Base-by-base conservation (phyloP, 2,329 filamentous ascomycete genomes). In the Neophaeococcomyces mojaviensis region DNA sequence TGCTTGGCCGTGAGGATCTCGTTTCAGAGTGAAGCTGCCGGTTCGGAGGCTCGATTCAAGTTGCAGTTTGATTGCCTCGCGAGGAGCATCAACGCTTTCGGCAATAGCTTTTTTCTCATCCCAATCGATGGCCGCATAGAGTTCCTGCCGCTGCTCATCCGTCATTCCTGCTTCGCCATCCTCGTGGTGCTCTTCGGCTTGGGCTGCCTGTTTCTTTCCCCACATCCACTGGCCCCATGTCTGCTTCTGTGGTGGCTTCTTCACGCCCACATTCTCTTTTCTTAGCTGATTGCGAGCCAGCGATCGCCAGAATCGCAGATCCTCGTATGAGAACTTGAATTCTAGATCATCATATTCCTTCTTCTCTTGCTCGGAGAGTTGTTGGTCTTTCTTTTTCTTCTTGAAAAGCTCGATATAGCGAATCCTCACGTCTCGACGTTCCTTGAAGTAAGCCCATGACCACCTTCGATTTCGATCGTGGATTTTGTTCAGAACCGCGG, bases 41-140 rank as follows among this genome's bases (percentile, higher is more conserved):
- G 90, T 95, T 52, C 86, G 85, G n/a, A 99, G 79, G 46, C 86
- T 90, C 40, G 92, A 84, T 61, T 97, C 88, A 39, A 98, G 72
- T 61, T 96, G 87, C 64, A 97, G 74, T 66, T 97, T 96, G 59
- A 98, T 76, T 8, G 88, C 88, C 57, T 99, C 92, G 44, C 86
- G 80, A 0, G 94, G 94, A 26, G 88, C 74, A 56, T 98, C 92
- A 3, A 99, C 82, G 34, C 85, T 83, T 55, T 95, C 88, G 0
- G 88, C 76, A 32, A 98, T 76, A 2, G 85, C 86, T 49, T 89
- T 82, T 71, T 96, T 97, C 66, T 99, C 92, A 52, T 98, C 87
- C 82, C 90, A 99, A 59, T 97, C 92, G 58, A 99, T 99, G 40
- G 88, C 94, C 56, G 94, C 84, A 64, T 97, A 98, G 8, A 99